Evolutionary conservation across 306 rosid genomes (phyloP), one percentile per base, ranked within the genome.

Genomic region (Prunus davidiana): DNA sequence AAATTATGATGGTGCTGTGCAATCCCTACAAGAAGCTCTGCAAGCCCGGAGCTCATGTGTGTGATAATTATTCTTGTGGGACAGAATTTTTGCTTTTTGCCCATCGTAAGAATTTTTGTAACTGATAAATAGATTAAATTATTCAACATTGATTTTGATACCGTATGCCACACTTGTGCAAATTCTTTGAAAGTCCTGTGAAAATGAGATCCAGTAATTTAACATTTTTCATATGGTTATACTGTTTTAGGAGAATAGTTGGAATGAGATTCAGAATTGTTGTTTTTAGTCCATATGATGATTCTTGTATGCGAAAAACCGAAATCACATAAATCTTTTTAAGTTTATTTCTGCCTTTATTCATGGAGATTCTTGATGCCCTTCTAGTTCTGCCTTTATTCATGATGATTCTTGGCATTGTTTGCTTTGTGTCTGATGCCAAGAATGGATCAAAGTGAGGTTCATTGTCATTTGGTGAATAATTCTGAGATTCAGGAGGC

Each of bases 1-100:
- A 69, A 86, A 85, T 76, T 96, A 96, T 58, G 92, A 83, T 0
- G 88, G 79, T 67, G 97, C 98, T 51, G 82, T 84, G 78, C 84
- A 79, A 19, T 64, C 30, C 82, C 88, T 96, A 74, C 84, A 72
- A 79, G 89, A 84, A 66, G 90, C 91, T 78, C 69, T 84, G 45
- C 84, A 84, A 67, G 69, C 84, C 58, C 84, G 73, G 60, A 78
- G 67, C 83, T 71, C 77, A 79, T 63, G 87, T 61, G 85, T 82
- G 54, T 81, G 84, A 81, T 73, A 75, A 62, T 69, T 71, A 76
- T 73, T 56, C 72, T 72, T 79, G 68, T 18, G 54, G 68, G 68
- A 27, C 75, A 75, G 65, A 69, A 47, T 0, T 60, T 46, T 61
- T 46, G 6, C n/a, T 12, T n/a, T 13, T 12, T 2, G 22, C 13